Base-by-base conservation (phyloP, 768 basidiomycete species). In the Lactifluus echinatus region DNA sequence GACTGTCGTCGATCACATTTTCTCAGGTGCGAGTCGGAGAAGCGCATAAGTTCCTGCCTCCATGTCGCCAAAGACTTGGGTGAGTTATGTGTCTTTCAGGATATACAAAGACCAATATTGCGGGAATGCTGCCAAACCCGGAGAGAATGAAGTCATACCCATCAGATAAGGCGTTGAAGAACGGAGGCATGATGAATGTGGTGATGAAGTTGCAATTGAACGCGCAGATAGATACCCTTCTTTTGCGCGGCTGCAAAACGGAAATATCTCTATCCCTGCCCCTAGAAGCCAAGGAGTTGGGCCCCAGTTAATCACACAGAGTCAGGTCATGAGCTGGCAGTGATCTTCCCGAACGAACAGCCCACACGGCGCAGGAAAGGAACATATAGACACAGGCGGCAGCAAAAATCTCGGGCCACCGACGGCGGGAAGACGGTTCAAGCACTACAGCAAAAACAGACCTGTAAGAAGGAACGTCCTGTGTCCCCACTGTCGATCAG, bases 361-460 rank as follows among this genome's bases (percentile, higher is more conserved):
- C 70, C 62, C 58, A 74, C 63, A 79, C 76, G 21, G 76, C 77
- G 5, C 77, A 79, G 50, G 76, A 82, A 63, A 81, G 73, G 66
- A 83, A 81, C 24, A 84, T 73, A 65, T 83, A 84, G n/a, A 79
- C 63, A 62, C 78, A 78, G 53, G 80, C 74, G 57, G 76, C 71
- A n/a, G 68, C 68, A 50, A 75, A 66, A 54, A 74, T 69, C 15
- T 67, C 72, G 60, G 55, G 29, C 61, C 34, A 14, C 73, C 74
- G 36, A 65, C 53, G 5, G 74, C 75, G 50, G 77, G 67, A 23
- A 63, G 50, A 79, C 64, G 21, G 76, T n/a, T n/a, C 75, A 28
- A 83, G 71, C 46, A 74, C 75, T 23, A 63, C 64, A 2, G 74
- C 74, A 48, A 84, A 66, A 8, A 69, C 71, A 36, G 66, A 44